Base-by-base conservation (phyloP, 306 rosid genomes). In the Begonia fuchsioides region DNA sequence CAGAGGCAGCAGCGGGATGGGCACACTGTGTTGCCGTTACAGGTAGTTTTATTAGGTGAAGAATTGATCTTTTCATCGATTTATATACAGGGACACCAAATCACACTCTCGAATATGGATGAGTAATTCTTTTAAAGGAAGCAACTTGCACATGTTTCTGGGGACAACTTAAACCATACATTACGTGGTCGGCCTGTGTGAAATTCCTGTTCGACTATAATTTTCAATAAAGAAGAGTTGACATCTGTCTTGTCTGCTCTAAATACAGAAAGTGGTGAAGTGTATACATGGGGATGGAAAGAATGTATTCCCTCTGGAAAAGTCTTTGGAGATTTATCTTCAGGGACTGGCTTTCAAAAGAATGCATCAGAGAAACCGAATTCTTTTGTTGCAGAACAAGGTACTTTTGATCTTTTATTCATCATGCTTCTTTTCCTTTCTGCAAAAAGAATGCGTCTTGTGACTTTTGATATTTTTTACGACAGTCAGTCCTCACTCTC, bases 201-300 rank as follows among this genome's bases (percentile, higher is more conserved):
- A n/a, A n/a, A n/a, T 39, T 15, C n/a, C 45, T 15, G 16, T 2
- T 3, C 5, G 32, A 17, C 43, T 26, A 41, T 11, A 26, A 17
- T 52, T 8, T 40, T 15, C 48, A 13, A 48, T n/a, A 32, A 17
- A 9, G 1, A 13, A 14, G 60, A 60, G 46, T 49, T 58, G 15
- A 8, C 20, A 48, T 50, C 45, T 48, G 6, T 17, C 32, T 38
- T 39, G 51, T 5, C 8, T 72, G 54, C 53, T 52, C 39, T 2
- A 35, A 11, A 39, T 63, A 61, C 83, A 87, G 96, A 72, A 13
- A 54, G 55, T 20, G 93, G 86, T 69, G 83, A 77, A 65, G 88
- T 87, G 54, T 87, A 78, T 68, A 80, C 96, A 5, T 87, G 96
- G 96, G 96, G 96, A 52, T 87, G 96, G 96, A 87, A 76, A 69